phyloP scores from a whole-genome alignment of 1,139 yeast species.

The Nakaseomyces glabratus region DNA sequence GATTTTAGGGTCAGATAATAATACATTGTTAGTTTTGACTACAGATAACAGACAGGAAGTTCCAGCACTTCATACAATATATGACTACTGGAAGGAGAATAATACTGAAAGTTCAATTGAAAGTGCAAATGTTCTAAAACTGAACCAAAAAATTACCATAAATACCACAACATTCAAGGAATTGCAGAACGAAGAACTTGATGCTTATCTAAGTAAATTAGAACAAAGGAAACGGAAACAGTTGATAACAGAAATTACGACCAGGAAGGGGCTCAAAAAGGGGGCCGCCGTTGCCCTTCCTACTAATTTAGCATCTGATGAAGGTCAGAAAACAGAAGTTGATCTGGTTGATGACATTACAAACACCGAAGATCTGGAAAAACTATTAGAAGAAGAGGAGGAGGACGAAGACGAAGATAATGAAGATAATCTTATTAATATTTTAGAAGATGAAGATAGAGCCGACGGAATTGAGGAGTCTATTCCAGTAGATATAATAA shows the following conservation, averaged over 20 bases:
- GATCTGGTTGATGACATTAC: neutral
- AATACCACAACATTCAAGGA: neutral
- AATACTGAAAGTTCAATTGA: constrained; percentile 36
- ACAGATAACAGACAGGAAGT: constrained; percentile 7
- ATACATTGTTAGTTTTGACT: constrained; percentile 64
- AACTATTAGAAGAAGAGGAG: constrained; percentile 31
- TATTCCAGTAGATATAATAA: constrained; percentile 49
- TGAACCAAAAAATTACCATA: constrained; percentile 11
- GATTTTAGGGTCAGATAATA: constrained; percentile 52
- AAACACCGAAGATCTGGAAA: constrained; percentile 16
- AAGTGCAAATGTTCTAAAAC: constrained; percentile 17
- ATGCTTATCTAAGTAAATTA: constrained; percentile 40
- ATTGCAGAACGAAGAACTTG: constrained; percentile 34
- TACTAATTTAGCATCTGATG: constrained; percentile 1
- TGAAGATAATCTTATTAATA: constrained; percentile 20
- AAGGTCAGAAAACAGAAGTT: too few relatives aligned
- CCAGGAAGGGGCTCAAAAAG: constrained; percentile 1
- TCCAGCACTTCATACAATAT: constrained; percentile 32
- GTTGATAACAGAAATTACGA: neutral
- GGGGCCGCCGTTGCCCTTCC: too few relatives aligned
- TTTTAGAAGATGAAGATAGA: constrained; percentile 16
- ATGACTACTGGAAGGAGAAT: constrained; percentile 47
- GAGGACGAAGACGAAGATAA: constrained; percentile 32
- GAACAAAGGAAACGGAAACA: constrained; percentile 28
- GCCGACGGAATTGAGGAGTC: constrained; percentile 16